A percentile compares a stretch with the other conserved stretches of the same genome.
Conservation (phyloP, 768 basidiomycete genomes). For the Calocybe indica region DNA sequence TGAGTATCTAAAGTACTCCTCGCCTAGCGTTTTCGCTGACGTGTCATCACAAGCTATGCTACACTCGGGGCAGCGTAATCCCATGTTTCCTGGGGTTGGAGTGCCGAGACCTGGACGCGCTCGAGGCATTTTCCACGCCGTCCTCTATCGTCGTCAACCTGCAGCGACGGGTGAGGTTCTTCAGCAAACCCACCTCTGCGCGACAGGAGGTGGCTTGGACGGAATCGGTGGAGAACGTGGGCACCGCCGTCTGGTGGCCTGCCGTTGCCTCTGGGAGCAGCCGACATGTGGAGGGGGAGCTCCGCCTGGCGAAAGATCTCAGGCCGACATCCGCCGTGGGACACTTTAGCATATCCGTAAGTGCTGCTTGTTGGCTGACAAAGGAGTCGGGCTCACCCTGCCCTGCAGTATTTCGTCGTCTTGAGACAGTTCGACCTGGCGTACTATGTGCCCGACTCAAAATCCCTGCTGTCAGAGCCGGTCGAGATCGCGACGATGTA, state of each 20-base stretch:
- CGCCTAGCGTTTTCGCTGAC: not conserved
- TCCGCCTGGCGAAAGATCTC: slow-evolving; percentile 44
- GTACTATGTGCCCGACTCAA: slow-evolving; percentile 29
- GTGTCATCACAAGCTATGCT: slow-evolving; percentile 28
- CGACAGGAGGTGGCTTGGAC: slow-evolving; percentile 37
- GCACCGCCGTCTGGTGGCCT: slow-evolving; percentile 44
- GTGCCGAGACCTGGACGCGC: slow-evolving; percentile 27
- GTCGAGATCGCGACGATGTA: slow-evolving; percentile 49
- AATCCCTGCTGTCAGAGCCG: slow-evolving; percentile 38
- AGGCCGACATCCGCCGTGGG: slow-evolving; percentile 44
- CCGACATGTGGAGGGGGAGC: slow-evolving; percentile 47
- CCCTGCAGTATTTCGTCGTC: slow-evolving; percentile 39
- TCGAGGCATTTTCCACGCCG: slow-evolving; percentile 39
- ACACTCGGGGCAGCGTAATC: slow-evolving; percentile 43
- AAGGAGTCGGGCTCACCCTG: slow-evolving; percentile 2
- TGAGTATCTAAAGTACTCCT: slow-evolving; percentile 15
- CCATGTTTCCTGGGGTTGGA: slow-evolving; percentile 41
- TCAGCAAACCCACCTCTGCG: slow-evolving; percentile 27
- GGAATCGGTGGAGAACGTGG: slow-evolving; percentile 38
- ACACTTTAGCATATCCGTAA: slow-evolving; percentile 45
- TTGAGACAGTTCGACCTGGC: slow-evolving; percentile 38
- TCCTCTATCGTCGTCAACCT: slow-evolving; percentile 31
- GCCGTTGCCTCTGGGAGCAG: slow-evolving; percentile 23
- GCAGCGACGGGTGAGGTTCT: slow-evolving; percentile 36
- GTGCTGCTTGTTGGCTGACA: slow-evolving; percentile 10